A percentile compares a stretch with the other conserved stretches of the same genome.
phyloP scores from a whole-genome alignment of 1,139 yeast species.

The Pichia sp. region DNA sequence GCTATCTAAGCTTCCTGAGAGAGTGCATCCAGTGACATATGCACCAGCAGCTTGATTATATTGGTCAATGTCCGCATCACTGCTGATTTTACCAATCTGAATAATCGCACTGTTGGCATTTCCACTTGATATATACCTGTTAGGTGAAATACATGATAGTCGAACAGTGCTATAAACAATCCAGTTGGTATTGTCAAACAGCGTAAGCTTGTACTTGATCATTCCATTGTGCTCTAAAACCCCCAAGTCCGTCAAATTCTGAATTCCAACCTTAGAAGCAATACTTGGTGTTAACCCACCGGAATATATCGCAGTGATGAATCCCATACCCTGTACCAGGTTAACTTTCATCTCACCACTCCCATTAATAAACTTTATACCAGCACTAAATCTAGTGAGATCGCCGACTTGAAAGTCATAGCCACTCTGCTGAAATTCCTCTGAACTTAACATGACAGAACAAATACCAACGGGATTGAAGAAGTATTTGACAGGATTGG shows the following conservation, averaged over 20 bases:
- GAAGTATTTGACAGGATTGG: slow-evolving; percentile 26
- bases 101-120: slow-evolving; percentile 25
- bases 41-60: slow-evolving; percentile 55
- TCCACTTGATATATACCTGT: slow-evolving; percentile 40
- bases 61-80: slow-evolving; percentile 25
- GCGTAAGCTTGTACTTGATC: slow-evolving; percentile 17
- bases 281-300: slow-evolving; percentile 43
- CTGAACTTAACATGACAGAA: slow-evolving; percentile 25
- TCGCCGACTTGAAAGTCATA: slow-evolving; percentile 23
- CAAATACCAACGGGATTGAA: slow-evolving; percentile 30
- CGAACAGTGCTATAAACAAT: slow-evolving; percentile 34
- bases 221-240: slow-evolving; percentile 26
- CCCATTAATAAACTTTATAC: slow-evolving; percentile 15
- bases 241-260: slow-evolving; percentile 28
- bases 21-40: slow-evolving; percentile 30
- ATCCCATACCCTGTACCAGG: slow-evolving; percentile 65
- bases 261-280: slow-evolving; percentile 60
- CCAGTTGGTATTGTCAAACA: slow-evolving; percentile 40
- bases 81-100: slow-evolving; percentile 35
- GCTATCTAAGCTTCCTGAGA: slow-evolving; percentile 19
- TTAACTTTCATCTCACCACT: slow-evolving; percentile 26
- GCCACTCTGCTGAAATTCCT: slow-evolving; percentile 19
- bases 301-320: slow-evolving; percentile 54
- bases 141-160: slow-evolving; percentile 43
- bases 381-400: slow-evolving; percentile 25